Evolutionary conservation across 805 yeast species (phyloP).

Genomic region (Sugiyamaella mastotermitis): DNA sequence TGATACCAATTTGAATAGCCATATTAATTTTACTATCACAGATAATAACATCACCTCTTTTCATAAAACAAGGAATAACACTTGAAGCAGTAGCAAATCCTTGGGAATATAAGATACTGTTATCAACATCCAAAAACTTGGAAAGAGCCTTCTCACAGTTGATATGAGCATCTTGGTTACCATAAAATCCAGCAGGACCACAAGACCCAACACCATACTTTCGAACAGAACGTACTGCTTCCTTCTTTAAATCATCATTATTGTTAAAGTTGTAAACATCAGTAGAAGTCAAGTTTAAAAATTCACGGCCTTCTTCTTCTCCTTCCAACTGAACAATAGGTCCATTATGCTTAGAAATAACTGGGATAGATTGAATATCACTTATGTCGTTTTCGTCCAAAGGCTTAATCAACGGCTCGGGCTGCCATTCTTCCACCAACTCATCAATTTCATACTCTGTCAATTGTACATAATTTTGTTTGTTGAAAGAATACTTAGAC

Average conservation of each 20-base stretch:
- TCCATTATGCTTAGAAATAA: slow-evolving; percentile 50
- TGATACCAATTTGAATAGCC: slow-evolving; percentile 81
- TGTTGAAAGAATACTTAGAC: slow-evolving; percentile 69
- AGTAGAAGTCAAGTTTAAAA: slow-evolving; percentile 61
- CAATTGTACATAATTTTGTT: slow-evolving; percentile 57
- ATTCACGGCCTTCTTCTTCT: slow-evolving; percentile 31
- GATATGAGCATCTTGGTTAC: slow-evolving; percentile 87
- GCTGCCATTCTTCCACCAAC: slow-evolving; percentile 85
- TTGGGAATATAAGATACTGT: slow-evolving; percentile 84
- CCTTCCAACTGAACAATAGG: slow-evolving; percentile 28
- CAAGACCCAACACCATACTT: slow-evolving; percentile 94
- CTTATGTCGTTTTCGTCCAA: slow-evolving; percentile 48
- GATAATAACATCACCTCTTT: slow-evolving; percentile 88
- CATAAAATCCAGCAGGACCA: slow-evolving; percentile 97
- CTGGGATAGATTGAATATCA: slow-evolving; percentile 60
- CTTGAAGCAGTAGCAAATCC: slow-evolving; percentile 83
- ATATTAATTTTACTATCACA: slow-evolving; percentile 76
- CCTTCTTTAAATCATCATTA: slow-evolving; percentile 40
- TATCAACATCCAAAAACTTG: slow-evolving; percentile 67
- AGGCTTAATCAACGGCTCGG: slow-evolving; percentile 69
- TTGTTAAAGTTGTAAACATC: slow-evolving; percentile 65
- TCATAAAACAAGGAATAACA: slow-evolving; percentile 86
- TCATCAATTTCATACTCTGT: slow-evolving; percentile 63
- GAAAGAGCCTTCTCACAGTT: slow-evolving; percentile 73
- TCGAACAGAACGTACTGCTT: slow-evolving; percentile 53